Evolutionary conservation across 257 asterid species (phyloP), one percentile per base, ranked within the genome.

Genomic region (Coffea canephora): DNA sequence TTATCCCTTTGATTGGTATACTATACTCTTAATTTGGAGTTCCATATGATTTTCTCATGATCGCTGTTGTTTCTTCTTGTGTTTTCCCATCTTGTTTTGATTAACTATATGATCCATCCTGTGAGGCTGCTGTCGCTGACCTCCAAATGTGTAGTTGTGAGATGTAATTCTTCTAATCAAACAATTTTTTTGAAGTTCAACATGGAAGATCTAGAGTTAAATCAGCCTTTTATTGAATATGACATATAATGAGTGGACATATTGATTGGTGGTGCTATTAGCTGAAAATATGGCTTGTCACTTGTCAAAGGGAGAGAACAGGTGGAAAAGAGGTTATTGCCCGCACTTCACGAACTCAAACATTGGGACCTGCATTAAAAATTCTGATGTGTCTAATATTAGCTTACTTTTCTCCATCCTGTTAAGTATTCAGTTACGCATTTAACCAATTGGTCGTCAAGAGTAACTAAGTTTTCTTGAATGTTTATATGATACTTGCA

Each of bases 1-100:
- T 55, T 36, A 79, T 61, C 77, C 66, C 49, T 64, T 82, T 36
- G 15, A 46, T 80, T 78, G 25, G 41, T 62, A 77, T 50, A 64
- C 70, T 75, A n/a, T 75, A 39, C 43, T 39, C 5, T 39, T 48
- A 31, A 52, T 74, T 11, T 75, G 70, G 12, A 57, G 6, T 48
- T 39, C 45, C 25, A 4, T 54, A 46, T 76, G 64, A 55, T 27
- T 45, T 34, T 49, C 52, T 54, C 34, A 46, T 43, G 36, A 31
- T 36, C 57, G 7, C 36, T 23, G 12, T 27, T 31, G 69, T 0
- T 11, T 31, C 43, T 31, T 27, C 0, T 73, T 25, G 4, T 13
- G 13, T 70, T 70, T 27, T 43, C 34, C 15, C 9, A 43, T 69
- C 41, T n/a, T 16, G 1, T 41, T 74, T 75, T 69, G n/a, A 18